A percentile compares a stretch with the other conserved stretches of the same genome.
These are phyloP conservation scores for Yarrowia sp. DNA, from an alignment of 805 yeast genomes.

Conservation along the genomic window DNA sequence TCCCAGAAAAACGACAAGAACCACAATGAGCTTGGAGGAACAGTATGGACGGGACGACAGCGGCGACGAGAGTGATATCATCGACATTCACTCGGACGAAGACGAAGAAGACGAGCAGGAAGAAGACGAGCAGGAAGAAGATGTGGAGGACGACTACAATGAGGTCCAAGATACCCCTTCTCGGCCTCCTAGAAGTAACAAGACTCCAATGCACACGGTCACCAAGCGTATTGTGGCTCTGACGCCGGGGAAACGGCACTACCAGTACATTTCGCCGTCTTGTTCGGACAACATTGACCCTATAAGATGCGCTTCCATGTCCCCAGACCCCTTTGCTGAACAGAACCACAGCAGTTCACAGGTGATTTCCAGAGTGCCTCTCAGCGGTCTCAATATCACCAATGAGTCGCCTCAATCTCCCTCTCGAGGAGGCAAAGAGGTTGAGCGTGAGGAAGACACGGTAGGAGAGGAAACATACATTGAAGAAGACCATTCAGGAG, in stretches of 20 bases:
- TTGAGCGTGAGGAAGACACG: background rate
- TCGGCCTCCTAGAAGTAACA: slow-evolving; percentile 18
- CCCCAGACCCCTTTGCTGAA: slow-evolving; percentile 31
- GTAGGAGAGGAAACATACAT: slow-evolving; percentile 12
- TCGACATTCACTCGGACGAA: slow-evolving; percentile 26
- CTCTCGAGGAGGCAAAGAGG: slow-evolving; percentile 1
- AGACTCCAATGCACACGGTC: slow-evolving; percentile 28
- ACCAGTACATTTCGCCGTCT: slow-evolving; percentile 38
- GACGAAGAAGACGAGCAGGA: background rate
- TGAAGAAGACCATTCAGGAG: slow-evolving; percentile 12
- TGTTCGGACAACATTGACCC: slow-evolving; percentile 34
- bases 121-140: background rate
- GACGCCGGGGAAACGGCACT: slow-evolving; percentile 27
- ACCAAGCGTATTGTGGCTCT: slow-evolving; percentile 34
- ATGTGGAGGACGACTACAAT: background rate
- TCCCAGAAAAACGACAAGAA: background rate
- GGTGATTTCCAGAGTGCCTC: background rate
- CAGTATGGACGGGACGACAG: slow-evolving; percentile 6
- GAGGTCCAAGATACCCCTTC: slow-evolving; percentile 11
- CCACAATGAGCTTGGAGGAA: slow-evolving; percentile 11
- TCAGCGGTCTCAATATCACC: slow-evolving; percentile 24
- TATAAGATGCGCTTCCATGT: slow-evolving; percentile 30
- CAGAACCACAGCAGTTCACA: background rate
- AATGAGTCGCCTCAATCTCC: slow-evolving; percentile 33
- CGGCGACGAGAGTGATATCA: slow-evolving; percentile 27